phyloP scores from a whole-genome alignment of 2,329 filamentous ascomycete genomes.

The Pestalotiopsis sp. region DNA sequence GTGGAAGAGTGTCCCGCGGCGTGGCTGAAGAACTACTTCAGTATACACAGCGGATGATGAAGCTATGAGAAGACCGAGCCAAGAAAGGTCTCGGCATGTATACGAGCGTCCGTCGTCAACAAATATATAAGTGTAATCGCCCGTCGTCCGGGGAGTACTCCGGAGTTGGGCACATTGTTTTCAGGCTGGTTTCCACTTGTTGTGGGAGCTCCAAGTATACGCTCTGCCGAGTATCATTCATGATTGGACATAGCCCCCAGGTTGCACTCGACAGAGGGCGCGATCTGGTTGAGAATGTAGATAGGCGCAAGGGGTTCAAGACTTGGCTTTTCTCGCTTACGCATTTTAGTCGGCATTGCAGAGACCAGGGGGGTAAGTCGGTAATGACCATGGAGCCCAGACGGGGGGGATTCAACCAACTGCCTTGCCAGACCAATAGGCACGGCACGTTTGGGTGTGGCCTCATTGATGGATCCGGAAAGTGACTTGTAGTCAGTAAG shows the following conservation, averaged over 20 bases:
- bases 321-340: constrained; percentile 10
- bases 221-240: background rate
- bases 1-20: background rate
- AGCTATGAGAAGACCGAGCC: background rate
- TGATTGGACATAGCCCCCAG: background rate
- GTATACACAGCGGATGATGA: background rate
- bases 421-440: background rate
- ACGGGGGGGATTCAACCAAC: background rate
- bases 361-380: background rate
- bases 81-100: background rate
- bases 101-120: background rate
- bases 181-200: background rate
- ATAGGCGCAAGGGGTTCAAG: background rate
- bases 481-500: background rate
- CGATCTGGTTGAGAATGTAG: background rate
- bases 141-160: background rate
- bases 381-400: background rate
- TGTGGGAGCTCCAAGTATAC: background rate
- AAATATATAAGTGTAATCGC: background rate
- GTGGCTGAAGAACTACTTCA: background rate
- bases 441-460: background rate
- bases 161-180: background rate
- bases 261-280: background rate
- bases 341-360: background rate
- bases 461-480: background rate